These are phyloP conservation scores for Zopfia rhizophila DNA, from an alignment of 2,329 filamentous ascomycete genomes.

Conservation along the genomic window DNA sequence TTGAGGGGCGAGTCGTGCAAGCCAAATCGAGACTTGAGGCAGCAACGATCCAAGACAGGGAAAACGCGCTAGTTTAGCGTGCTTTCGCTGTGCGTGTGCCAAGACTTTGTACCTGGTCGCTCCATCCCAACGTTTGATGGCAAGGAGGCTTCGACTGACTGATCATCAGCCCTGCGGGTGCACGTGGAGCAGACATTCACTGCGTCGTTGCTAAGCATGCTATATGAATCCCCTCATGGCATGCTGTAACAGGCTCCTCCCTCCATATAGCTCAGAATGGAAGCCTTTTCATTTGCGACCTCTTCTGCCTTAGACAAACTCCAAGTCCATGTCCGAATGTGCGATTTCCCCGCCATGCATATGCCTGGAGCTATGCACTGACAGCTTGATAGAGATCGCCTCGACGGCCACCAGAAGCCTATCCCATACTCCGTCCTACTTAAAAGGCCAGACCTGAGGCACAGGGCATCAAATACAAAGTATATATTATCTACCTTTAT, in stretches of 20 bases:
- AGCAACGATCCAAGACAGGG: background rate
- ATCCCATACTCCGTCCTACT: conserved; percentile 82
- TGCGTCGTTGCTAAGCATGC: too few relatives aligned
- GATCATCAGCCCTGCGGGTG: background rate
- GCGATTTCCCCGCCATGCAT: conserved; percentile 41
- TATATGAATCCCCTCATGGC: conserved; percentile 40
- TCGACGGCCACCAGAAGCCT: conserved; percentile 81
- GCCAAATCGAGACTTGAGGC: background rate
- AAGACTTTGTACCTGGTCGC: background rate
- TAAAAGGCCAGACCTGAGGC: conserved; percentile 80
- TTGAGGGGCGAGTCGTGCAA: background rate
- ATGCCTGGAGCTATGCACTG: conserved; percentile 20
- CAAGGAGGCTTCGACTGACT: too few relatives aligned
- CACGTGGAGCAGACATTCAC: too few relatives aligned
- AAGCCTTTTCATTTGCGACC: conserved; percentile 94
- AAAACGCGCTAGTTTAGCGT: background rate
- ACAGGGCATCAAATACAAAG: conserved; percentile 87
- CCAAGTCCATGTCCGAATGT: conserved; percentile 73
- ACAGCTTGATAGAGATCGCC: conserved; percentile 67
- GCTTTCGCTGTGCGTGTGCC: background rate
- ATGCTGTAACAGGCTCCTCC: conserved; percentile 31
- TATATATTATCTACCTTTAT: conserved; percentile 45
- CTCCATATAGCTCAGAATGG: conserved; percentile 67
- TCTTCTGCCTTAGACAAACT: conserved; percentile 81
- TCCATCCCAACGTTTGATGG: too few relatives aligned